phyloP scores from a whole-genome alignment of 371 early-diverging fungal species.

The Mucor circinelloides region DNA sequence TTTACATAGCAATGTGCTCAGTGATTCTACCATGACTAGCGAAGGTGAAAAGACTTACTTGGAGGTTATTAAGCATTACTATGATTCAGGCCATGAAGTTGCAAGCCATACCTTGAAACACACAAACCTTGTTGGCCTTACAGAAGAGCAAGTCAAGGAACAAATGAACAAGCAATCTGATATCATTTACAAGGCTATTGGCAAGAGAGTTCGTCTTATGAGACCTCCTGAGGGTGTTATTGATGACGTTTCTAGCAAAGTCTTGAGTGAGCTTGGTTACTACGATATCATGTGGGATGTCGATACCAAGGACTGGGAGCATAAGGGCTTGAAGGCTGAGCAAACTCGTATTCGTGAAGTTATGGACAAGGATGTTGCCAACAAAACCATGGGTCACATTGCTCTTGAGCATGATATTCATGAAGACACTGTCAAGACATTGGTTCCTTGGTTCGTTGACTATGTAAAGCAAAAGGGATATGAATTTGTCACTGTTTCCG shows the following conservation, averaged over 20 bases:
- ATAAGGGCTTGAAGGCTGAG: slow-evolving; percentile 22
- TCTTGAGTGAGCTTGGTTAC: slow-evolving; percentile 49
- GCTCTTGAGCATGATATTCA: slow-evolving; percentile 46
- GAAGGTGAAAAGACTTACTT: slow-evolving; percentile 28
- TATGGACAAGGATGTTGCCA: slow-evolving; percentile 14
- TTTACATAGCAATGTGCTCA: slow-evolving; percentile 20
- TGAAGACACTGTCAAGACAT: slow-evolving; percentile 34
- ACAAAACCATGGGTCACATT: slow-evolving; percentile 37
- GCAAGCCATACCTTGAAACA: slow-evolving; percentile 31
- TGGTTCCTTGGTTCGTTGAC: slow-evolving; percentile 40
- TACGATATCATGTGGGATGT: slow-evolving; percentile 58
- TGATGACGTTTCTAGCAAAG: slow-evolving; percentile 28
- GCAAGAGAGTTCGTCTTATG: slow-evolving; percentile 18
- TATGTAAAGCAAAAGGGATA: slow-evolving; percentile 36
- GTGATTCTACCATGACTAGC: slow-evolving; percentile 10
- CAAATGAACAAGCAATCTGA: slow-evolving; percentile 27
- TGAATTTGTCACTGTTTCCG: slow-evolving; percentile 42
- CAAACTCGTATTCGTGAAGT: slow-evolving; percentile 15
- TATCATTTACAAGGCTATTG: slow-evolving; percentile 27
- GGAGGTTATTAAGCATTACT: slow-evolving; percentile 24
- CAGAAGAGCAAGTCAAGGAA: slow-evolving; percentile 12
- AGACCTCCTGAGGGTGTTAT: slow-evolving; percentile 59
- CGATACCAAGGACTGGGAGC: slow-evolving; percentile 56
- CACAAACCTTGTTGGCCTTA: slow-evolving; percentile 12
- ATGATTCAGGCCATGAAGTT: slow-evolving; percentile 26